Evolutionary conservation across 2,329 filamentous ascomycete species (phyloP), one percentile per base, ranked within the genome.

Genomic region (Neobulgaria alba): DNA sequence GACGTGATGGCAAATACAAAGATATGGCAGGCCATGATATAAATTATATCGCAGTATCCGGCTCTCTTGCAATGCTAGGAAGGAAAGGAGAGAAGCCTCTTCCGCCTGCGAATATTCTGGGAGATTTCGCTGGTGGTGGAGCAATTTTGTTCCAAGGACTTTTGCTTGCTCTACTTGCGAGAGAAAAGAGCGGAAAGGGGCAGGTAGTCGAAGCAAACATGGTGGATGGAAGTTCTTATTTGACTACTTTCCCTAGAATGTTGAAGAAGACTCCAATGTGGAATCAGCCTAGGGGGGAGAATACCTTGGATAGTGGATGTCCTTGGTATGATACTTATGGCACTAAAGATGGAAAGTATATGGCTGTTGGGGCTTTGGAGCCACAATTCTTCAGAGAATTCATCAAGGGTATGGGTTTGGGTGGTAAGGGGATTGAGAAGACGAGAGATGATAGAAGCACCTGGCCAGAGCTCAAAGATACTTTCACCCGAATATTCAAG

Each of bases 201-300:
- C 90, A 95, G 64, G 81, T 95, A 10, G 88, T 96, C 7, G 87
- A 95, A 65, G 86, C 85, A 12, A 95, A 94, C 62, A 96, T 96
- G 90, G 90, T 95, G 10, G 90, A 96, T 64, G 90, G 90, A 7
- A 77, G 75, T 16, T 75, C 79, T 26, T 90, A 90, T 61, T 66
- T 96, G 18, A 80, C 82, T 1, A 82, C 79, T 0, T 90, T 90
- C 64, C 81, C 85, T 38, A 71, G 90, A 23, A 67, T 93, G 46
- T 69, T 70, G 19, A 68, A 71, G 46, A 79, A 81, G 57, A 79
- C 69, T 5, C 71, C 74, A 1, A 58, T 79, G 29, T 89, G 86
- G 68, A 60, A 67, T 51, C 61, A 61, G 3, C 70, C 75, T 18
- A 69, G 89, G 36, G 90, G 90, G 0, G 69, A 72, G 41, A 95